A percentile compares a stretch with the other conserved stretches of the same genome.
These are phyloP conservation scores for Syzygium aromaticum DNA, from an alignment of 345 rosid genomes.

Conservation along the genomic window DNA sequence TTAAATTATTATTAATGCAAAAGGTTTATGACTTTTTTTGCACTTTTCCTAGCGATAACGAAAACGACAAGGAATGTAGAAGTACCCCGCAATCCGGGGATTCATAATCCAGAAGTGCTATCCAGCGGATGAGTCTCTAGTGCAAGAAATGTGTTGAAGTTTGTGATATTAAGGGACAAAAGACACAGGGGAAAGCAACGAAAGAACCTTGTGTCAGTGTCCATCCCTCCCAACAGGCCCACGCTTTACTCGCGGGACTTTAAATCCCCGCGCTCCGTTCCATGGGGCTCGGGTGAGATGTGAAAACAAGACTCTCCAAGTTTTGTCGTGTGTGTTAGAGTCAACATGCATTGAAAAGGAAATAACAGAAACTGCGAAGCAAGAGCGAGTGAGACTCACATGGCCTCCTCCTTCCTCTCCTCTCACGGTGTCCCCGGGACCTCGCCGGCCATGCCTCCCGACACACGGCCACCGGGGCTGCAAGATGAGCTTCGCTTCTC, in stretches of 20 bases:
- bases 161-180: not conserved
- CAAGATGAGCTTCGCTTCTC: slow-evolving; percentile 9
- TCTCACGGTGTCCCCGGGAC: not conserved
- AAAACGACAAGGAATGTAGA: not conserved
- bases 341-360: not conserved
- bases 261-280: not conserved
- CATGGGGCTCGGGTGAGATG: not conserved
- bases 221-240: not conserved
- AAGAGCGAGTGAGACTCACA: not conserved
- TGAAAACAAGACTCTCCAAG: not conserved
- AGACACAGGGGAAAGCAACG: not conserved
- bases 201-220: not conserved
- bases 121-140: not conserved
- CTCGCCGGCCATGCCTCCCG: slow-evolving; percentile 4
- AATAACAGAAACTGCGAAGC: not conserved
- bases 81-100: not conserved
- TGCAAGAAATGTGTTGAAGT: not conserved
- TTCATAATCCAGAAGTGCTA: not conserved
- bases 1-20: no score
- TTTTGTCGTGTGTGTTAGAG: not conserved
- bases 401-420: not conserved
- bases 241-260: not conserved
- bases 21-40: no score
- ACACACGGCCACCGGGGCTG: not conserved
- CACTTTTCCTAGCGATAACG: no score